These are phyloP conservation scores for Boletus tylopilopsis DNA, from an alignment of 768 basidiomycete species.

Conservation along the genomic window DNA sequence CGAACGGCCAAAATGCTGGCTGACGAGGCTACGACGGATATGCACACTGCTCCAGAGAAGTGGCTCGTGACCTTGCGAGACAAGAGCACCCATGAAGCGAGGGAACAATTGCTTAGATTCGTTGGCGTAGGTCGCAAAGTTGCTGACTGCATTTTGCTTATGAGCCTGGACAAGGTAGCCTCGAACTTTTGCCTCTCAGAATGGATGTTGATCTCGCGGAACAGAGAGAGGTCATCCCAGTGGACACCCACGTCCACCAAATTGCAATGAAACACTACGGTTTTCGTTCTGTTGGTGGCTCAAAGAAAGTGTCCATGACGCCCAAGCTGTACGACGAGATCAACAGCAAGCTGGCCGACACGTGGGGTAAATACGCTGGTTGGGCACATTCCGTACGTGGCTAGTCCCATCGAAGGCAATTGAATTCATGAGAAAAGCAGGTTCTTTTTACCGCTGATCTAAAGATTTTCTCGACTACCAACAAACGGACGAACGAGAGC, in stretches of 20 bases:
- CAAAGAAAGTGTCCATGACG: conserved; percentile 60
- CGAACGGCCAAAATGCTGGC: conserved; percentile 77
- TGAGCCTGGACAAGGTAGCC: conserved; percentile 85
- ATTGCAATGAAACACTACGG: conserved; percentile 82
- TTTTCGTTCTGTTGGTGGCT: conserved; percentile 40
- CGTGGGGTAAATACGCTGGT: conserved; percentile 86
- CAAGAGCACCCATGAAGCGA: conserved; percentile 51
- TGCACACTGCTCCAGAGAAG: conserved; percentile 39
- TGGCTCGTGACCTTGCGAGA: conserved; percentile 58
- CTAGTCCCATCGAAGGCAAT: neutral
- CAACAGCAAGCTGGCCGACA: conserved; percentile 49
- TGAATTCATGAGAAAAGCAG: conserved; percentile 31
- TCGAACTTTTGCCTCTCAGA: neutral
- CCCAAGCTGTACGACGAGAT: conserved; percentile 76
- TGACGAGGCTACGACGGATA: conserved; percentile 29
- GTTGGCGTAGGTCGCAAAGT: conserved; percentile 96
- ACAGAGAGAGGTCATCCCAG: conserved; percentile 85
- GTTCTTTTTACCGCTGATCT: conserved; percentile 75
- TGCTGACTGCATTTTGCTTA: conserved; percentile 89
- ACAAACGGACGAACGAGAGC: conserved; percentile 29
- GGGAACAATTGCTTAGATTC: conserved; percentile 74
- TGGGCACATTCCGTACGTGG: conserved; percentile 81
- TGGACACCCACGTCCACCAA: conserved; percentile 94
- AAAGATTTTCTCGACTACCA: conserved; percentile 60
- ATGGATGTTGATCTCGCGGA: conserved; percentile 2